Conservation (phyloP, 192 early-diverging fungal species). For the Podila horticola region DNA sequence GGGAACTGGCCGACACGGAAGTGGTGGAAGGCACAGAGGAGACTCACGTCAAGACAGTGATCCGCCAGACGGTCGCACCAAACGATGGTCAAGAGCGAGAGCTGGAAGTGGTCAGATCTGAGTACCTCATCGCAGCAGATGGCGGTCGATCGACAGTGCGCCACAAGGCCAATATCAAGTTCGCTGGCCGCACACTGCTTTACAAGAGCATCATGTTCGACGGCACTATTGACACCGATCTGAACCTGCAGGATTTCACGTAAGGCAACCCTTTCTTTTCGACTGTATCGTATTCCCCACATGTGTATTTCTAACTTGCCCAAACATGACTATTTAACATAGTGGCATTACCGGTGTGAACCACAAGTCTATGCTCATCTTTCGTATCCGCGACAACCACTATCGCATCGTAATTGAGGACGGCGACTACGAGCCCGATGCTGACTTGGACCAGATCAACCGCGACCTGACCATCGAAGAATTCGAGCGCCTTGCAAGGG, state of each 20-base stretch:
- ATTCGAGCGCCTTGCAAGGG: slow-evolving; percentile 2
- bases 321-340: too few relatives aligned
- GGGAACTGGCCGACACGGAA: slow-evolving; percentile 43
- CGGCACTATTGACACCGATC: slow-evolving; percentile 28
- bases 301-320: neutral
- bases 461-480: slow-evolving; percentile 13
- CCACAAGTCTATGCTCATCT: slow-evolving; percentile 27
- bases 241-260: slow-evolving; percentile 9
- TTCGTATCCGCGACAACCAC: slow-evolving; percentile 20
- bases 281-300: too few relatives aligned
- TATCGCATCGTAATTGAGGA: slow-evolving; percentile 16
- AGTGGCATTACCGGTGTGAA: slow-evolving; percentile 33
- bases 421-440: slow-evolving; percentile 10
- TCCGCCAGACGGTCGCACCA: slow-evolving; percentile 20
- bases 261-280: neutral
- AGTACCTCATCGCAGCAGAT: slow-evolving; percentile 44
- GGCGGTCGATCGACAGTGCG: slow-evolving; percentile 46
- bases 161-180: slow-evolving; percentile 36
- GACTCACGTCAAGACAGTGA: slow-evolving; percentile 30
- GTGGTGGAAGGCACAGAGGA: slow-evolving; percentile 11
- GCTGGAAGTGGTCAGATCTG: slow-evolving; percentile 11
- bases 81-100: slow-evolving; percentile 21
- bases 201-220: slow-evolving; percentile 40
- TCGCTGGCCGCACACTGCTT: slow-evolving; percentile 26
- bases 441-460: slow-evolving; percentile 5